A percentile compares a stretch with the other conserved stretches of the same genome.
Conservation (phyloP, 495 filamentous ascomycete species). For the Umbilicaria muhlenbergii region DNA sequence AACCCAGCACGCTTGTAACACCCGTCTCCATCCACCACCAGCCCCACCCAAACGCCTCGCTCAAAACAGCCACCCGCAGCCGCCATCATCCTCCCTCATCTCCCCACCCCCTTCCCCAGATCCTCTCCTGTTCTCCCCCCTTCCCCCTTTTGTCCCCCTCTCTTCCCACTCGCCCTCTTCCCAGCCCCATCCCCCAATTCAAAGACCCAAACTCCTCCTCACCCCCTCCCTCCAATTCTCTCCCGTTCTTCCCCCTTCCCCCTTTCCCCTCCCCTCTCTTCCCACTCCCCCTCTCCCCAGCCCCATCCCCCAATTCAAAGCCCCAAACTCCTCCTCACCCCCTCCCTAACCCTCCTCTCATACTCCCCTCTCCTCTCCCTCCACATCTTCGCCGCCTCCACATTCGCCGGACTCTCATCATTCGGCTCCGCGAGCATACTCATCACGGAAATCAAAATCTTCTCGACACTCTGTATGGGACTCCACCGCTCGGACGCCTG, state of each 20-base stretch:
- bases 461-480: constrained; percentile 94
- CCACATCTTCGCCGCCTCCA: constrained; percentile 99
- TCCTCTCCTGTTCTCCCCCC: no score
- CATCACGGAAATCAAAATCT: constrained; percentile 96
- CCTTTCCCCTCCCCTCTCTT: background rate
- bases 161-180: background rate
- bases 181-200: background rate
- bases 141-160: no score
- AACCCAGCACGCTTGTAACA: no score
- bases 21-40: no score
- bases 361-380: constrained; percentile 71
- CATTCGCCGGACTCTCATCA: constrained; percentile 94
- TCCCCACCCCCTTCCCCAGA: no score
- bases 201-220: background rate
- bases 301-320: constrained; percentile 13
- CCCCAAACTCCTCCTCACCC: constrained; percentile 53
- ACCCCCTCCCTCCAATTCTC: background rate
- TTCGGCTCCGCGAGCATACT: constrained; percentile 98
- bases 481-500: constrained; percentile 90
- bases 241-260: no score
- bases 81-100: no score
- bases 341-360: constrained; percentile 71
- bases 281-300: background rate
- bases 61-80: no score
- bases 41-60: no score